Percentiles rank a stretch among this genome's conserved stretches.
These are phyloP conservation scores for Thermothielavioides terrestris DNA, from an alignment of 495 filamentous ascomycete species.

Conservation along the genomic window DNA sequence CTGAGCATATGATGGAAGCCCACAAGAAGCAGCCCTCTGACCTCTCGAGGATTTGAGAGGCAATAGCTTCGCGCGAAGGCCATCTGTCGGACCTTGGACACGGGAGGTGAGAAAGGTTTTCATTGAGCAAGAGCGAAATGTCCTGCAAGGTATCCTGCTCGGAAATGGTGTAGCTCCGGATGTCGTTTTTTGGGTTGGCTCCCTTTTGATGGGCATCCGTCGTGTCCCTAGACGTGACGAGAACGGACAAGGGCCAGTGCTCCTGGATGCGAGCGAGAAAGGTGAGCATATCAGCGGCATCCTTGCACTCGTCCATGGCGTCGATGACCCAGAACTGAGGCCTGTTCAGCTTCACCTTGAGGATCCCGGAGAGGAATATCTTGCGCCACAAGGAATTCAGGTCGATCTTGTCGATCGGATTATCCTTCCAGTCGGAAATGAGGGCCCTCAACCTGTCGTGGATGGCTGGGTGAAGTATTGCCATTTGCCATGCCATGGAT, in stretches of 20 bases:
- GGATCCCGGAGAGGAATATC: slow-evolving; percentile 2
- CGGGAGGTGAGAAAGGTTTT: not conserved
- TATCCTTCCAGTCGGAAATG: not conserved
- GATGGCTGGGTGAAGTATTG: not conserved
- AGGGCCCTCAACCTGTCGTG: not conserved
- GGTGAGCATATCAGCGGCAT: not conserved
- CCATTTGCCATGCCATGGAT: slow-evolving; percentile 11
- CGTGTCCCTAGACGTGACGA: slow-evolving; percentile 8
- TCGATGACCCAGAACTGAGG: slow-evolving; percentile 8
- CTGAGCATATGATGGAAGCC: not conserved
- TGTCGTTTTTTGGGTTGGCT: not conserved
- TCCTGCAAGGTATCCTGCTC: slow-evolving; percentile 4
- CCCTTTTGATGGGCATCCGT: not conserved
- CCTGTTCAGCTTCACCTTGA: not conserved
- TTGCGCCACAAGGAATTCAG: not conserved
- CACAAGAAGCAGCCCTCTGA: slow-evolving; percentile 5
- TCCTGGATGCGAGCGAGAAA: slow-evolving; percentile 9
- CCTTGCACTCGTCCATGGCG: slow-evolving; percentile 9
- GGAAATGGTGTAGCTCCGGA: not conserved
- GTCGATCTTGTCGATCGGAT: not conserved
- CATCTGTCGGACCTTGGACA: not conserved
- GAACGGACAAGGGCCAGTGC: slow-evolving; percentile 10
- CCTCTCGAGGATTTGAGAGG: not conserved
- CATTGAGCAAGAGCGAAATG: not conserved
- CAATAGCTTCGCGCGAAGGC: not conserved